Evolutionary conservation across 208 protist genomes (phyloP).

Genomic region (Crithidia bombi): DNA sequence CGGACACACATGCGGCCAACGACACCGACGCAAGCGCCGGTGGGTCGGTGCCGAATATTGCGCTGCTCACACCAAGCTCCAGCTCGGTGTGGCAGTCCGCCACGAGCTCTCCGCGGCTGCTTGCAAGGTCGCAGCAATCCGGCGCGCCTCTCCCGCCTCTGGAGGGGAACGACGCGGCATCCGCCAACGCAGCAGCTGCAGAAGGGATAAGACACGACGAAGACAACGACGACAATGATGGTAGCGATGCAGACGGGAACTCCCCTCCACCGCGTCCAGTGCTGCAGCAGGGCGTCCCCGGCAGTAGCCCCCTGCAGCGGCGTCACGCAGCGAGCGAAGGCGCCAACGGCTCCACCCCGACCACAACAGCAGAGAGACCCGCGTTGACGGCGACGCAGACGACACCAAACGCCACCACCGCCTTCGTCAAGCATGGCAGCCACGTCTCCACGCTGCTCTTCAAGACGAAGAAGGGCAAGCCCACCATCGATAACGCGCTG

Average conservation of each 20-base stretch:
- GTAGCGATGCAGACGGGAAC: neutral
- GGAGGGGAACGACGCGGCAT: neutral
- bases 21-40: neutral
- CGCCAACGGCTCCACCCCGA: neutral
- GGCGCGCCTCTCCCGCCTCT: neutral
- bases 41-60: neutral
- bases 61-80: constrained; percentile 1
- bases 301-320: neutral
- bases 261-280: constrained; percentile 15
- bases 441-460: constrained; percentile 17
- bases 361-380: neutral
- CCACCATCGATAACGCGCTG: neutral
- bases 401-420: neutral
- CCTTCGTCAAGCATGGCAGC: neutral
- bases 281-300: neutral
- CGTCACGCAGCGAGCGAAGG: constrained; percentile 16
- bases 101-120: neutral
- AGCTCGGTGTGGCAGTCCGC: constrained; percentile 5
- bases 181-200: neutral
- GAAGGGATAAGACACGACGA: neutral
- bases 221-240: neutral
- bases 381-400: neutral
- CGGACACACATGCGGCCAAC: neutral
- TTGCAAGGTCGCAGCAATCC: neutral
- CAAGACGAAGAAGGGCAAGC: constrained; percentile 9